Evolutionary conservation across 2,329 filamentous ascomycete genomes (phyloP).

Genomic region (Tolypocladium amazonense): DNA sequence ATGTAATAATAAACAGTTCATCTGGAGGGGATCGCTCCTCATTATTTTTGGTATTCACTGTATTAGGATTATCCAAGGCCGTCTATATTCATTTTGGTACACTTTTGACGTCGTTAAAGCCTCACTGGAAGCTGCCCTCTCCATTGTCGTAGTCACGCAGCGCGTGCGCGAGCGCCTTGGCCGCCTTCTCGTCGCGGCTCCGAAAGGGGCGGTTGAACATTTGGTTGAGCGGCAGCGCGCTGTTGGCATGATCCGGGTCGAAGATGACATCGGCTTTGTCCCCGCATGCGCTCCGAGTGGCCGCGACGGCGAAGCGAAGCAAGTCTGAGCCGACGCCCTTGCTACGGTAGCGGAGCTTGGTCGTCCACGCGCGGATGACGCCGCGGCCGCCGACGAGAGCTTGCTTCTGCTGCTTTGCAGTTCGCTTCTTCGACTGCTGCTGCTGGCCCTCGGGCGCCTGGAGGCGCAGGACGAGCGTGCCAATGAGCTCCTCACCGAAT

Average conservation of each 20-base stretch:
- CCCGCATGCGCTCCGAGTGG: conserved; percentile 54
- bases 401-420: neutral
- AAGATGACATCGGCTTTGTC: conserved; percentile 54
- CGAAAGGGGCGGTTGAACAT: conserved; percentile 50
- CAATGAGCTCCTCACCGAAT: conserved; percentile 58
- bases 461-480: conserved; percentile 56
- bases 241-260: conserved; percentile 67
- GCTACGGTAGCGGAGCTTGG: conserved; percentile 55
- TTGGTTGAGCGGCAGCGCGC: conserved; percentile 43
- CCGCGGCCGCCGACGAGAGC: conserved; percentile 41
- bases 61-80: neutral
- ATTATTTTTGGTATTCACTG: neutral
- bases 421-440: neutral
- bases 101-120: neutral
- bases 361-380: conserved; percentile 72
- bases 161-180: conserved; percentile 27
- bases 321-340: conserved; percentile 63
- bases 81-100: neutral
- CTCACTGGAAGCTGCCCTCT: conserved; percentile 3
- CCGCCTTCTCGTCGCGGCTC: conserved; percentile 42
- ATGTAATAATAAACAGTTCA: neutral
- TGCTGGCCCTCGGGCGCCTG: conserved; percentile 15
- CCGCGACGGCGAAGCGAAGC: conserved; percentile 58
- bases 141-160: conserved; percentile 10
- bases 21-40: neutral